Percentiles rank a stretch among this genome's conserved stretches.
Conservation (phyloP, 331 rosid genomes). For the Arachis monticola region DNA sequence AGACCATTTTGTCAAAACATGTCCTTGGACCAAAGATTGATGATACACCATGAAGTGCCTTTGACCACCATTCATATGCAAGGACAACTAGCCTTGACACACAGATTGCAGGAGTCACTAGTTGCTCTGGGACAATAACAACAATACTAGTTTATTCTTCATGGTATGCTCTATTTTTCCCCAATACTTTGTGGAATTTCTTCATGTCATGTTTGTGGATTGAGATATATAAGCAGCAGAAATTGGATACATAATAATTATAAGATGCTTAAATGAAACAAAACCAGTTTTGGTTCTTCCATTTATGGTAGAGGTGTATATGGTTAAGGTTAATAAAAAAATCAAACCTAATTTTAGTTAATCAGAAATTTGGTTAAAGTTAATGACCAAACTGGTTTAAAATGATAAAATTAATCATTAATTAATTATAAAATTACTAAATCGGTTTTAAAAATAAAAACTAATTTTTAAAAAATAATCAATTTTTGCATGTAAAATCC, state of each 20-base stretch:
- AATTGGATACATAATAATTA: conserved; percentile 30
- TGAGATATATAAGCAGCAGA: too few relatives aligned
- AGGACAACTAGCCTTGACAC: conserved; percentile 69
- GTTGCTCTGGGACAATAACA: conserved; percentile 40
- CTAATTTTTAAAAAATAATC: too few relatives aligned
- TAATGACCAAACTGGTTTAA: too few relatives aligned
- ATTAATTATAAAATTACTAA: too few relatives aligned
- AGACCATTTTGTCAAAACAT: conserved; percentile 52
- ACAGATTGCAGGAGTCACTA: conserved; percentile 50
- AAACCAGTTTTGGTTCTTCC: conserved; percentile 45
- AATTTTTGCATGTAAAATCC: too few relatives aligned
- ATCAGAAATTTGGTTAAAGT: too few relatives aligned
- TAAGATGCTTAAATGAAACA: conserved; percentile 51
- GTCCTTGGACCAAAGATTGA: conserved; percentile 72
- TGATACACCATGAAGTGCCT: conserved; percentile 82
- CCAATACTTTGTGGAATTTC: background rate
- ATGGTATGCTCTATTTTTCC: conserved; percentile 46
- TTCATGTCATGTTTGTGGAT: background rate
- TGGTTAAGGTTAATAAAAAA: too few relatives aligned
- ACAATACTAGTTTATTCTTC: conserved; percentile 41
- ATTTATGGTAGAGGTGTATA: too few relatives aligned
- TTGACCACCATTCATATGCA: conserved; percentile 80
- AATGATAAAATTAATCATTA: too few relatives aligned
- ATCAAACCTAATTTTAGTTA: too few relatives aligned
- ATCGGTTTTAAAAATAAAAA: too few relatives aligned